Conservation (phyloP, 345 rosid genomes). For the Noccaea bulbosa region DNA sequence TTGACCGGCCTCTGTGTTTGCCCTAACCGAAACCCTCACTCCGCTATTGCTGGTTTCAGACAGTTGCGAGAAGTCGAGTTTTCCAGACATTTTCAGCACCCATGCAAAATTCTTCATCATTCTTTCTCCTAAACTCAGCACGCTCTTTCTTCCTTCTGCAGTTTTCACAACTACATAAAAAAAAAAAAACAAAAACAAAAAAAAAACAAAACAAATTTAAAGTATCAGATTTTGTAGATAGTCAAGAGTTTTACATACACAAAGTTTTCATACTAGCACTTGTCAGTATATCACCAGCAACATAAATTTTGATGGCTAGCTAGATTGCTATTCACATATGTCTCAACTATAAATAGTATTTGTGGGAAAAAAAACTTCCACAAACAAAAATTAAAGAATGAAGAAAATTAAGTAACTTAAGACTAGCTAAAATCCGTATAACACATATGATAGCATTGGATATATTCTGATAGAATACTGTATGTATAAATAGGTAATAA, state of each 20-base stretch:
- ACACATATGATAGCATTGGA: too few relatives aligned
- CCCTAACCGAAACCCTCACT: constrained; percentile 55
- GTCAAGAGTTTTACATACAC: neutral
- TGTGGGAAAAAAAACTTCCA: too few relatives aligned
- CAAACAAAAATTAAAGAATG: too few relatives aligned
- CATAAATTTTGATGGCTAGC: too few relatives aligned
- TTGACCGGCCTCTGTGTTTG: constrained; percentile 51
- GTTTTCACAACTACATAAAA: constrained; percentile 39
- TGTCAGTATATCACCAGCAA: neutral
- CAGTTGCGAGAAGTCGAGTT: constrained; percentile 52
- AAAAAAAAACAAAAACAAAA: too few relatives aligned
- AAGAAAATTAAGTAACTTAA: too few relatives aligned
- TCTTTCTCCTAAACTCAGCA: constrained; percentile 61
- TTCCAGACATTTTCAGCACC: constrained; percentile 52
- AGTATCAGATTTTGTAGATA: neutral
- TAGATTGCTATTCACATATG: too few relatives aligned
- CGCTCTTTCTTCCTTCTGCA: constrained; percentile 51
- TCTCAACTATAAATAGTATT: too few relatives aligned
- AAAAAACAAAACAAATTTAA: neutral
- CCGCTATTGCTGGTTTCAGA: constrained; percentile 55
- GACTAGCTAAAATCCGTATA: too few relatives aligned
- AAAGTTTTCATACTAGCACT: neutral
- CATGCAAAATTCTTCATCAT: constrained; percentile 67
- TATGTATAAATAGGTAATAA: neutral
- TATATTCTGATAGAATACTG: too few relatives aligned